Percentiles rank a stretch among this genome's conserved stretches.
These are phyloP conservation scores for Stromatinia cepivora DNA, from an alignment of 2,329 filamentous ascomycete genomes.

Conservation along the genomic window DNA sequence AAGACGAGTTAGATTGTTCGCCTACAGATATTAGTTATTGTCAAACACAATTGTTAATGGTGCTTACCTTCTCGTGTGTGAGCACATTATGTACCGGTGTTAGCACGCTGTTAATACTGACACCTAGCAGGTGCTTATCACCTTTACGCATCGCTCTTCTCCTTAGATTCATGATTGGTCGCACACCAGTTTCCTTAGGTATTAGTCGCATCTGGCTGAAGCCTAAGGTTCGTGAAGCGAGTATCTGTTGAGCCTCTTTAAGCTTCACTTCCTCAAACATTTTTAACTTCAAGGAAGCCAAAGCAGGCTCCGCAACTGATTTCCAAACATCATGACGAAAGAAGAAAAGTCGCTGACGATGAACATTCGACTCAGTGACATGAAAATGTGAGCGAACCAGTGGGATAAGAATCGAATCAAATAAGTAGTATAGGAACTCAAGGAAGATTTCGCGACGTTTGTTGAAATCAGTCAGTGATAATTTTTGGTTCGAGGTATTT, in stretches of 20 bases:
- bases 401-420: slow-evolving; percentile 89
- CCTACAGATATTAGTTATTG: slow-evolving; percentile 40
- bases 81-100: slow-evolving; percentile 74
- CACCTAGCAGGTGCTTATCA: slow-evolving; percentile 56
- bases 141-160: slow-evolving; percentile 58
- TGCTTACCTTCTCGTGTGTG: slow-evolving; percentile 70
- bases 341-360: slow-evolving; percentile 83
- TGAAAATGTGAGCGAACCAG: slow-evolving; percentile 87
- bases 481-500: slow-evolving; percentile 50
- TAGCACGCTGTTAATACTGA: slow-evolving; percentile 70
- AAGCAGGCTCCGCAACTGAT: slow-evolving; percentile 69
- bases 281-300: slow-evolving; percentile 63
- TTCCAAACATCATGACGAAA: slow-evolving; percentile 95
- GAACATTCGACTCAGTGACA: slow-evolving; percentile 82
- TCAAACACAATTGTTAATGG: background rate
- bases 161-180: slow-evolving; percentile 85
- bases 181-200: slow-evolving; percentile 73
- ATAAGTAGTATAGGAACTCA: slow-evolving; percentile 88
- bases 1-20: slow-evolving; percentile 57
- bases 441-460: slow-evolving; percentile 79
- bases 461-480: slow-evolving; percentile 67
- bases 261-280: slow-evolving; percentile 79
- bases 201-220: slow-evolving; percentile 78
- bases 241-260: slow-evolving; percentile 54
- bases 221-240: slow-evolving; percentile 66